These are phyloP conservation scores for Beauveria sp. DNA, from an alignment of 2,329 filamentous ascomycete genomes.

Conservation along the genomic window DNA sequence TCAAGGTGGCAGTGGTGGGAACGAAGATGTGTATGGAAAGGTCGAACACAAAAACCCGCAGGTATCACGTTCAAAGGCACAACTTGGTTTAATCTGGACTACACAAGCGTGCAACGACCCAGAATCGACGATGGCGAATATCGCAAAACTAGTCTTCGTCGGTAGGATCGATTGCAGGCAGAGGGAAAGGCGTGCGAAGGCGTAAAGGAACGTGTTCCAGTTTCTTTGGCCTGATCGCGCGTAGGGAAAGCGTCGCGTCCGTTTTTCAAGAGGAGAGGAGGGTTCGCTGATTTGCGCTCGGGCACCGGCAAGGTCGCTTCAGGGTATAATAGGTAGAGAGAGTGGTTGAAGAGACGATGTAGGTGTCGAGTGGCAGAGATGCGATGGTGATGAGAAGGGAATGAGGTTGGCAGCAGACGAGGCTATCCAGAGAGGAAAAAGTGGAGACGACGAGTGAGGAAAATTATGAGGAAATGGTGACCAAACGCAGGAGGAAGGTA, in stretches of 20 bases:
- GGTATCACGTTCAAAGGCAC: slow-evolving; percentile 21
- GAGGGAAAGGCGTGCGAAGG: slow-evolving; percentile 22
- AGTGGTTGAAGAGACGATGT: slow-evolving; percentile 10
- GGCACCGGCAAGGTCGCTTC: slow-evolving; percentile 9
- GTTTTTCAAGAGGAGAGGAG: slow-evolving; percentile 8
- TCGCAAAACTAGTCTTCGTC: slow-evolving; percentile 19
- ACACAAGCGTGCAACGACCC: slow-evolving; percentile 13
- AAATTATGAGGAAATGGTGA: slow-evolving; percentile 32
- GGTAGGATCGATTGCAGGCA: slow-evolving; percentile 27
- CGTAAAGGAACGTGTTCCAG: slow-evolving; percentile 36
- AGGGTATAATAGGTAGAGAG: slow-evolving; percentile 6
- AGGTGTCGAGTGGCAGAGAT: slow-evolving; percentile 4
- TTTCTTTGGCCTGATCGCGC: slow-evolving; percentile 26
- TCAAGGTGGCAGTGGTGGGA: slow-evolving; percentile 3
- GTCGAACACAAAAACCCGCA: slow-evolving; percentile 17
- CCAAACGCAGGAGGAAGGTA: slow-evolving; percentile 38
- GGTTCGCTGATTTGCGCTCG: slow-evolving; percentile 11
- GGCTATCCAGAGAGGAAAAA: slow-evolving; percentile 20
- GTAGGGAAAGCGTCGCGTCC: slow-evolving; percentile 19
- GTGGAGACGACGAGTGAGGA: slow-evolving; percentile 25
- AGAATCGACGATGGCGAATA: slow-evolving; percentile 11
- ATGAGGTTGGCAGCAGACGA: slow-evolving; percentile 2
- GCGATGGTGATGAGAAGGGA: slow-evolving; percentile 4
- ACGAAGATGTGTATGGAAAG: neutral
- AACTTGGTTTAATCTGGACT: slow-evolving; percentile 24